Conservation (phyloP, 768 basidiomycete genomes). For the Tricholomella constricta region DNA sequence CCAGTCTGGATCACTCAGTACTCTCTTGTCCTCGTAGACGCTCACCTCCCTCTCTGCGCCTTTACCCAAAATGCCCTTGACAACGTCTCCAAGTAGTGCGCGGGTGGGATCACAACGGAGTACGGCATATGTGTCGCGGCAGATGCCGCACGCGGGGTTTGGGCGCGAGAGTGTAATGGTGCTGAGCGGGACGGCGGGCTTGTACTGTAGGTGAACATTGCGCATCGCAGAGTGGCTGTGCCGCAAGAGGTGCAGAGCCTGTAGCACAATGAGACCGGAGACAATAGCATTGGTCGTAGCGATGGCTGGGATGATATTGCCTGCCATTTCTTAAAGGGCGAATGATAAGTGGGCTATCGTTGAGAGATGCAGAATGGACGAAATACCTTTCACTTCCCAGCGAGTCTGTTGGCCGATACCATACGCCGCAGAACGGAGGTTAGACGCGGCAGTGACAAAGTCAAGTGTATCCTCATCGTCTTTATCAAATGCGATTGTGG, state of each 20-base stretch:
- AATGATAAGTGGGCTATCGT: not conserved
- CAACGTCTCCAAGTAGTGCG: conserved; percentile 70
- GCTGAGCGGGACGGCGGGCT: conserved; percentile 76
- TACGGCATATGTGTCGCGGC: conserved; percentile 79
- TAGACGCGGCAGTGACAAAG: conserved; percentile 94
- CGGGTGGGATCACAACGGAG: conserved; percentile 73
- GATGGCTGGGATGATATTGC: conserved; percentile 99
- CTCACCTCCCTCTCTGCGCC: conserved; percentile 61
- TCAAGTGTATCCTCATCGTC: conserved; percentile 97
- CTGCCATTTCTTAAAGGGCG: conserved; percentile 85
- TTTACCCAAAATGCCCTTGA: conserved; percentile 65
- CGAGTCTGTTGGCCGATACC: conserved; percentile 86
- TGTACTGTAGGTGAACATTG: conserved; percentile 79
- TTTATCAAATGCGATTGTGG: conserved; percentile 89
- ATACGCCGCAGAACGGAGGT: conserved; percentile 89
- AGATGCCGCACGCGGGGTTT: conserved; percentile 80
- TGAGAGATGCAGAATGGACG: not conserved
- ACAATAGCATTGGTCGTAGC: conserved; percentile 99
- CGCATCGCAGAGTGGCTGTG: conserved; percentile 61
- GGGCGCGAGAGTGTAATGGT: conserved; percentile 67
- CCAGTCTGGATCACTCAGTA: conserved; percentile 93
- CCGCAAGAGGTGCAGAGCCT: conserved; percentile 83
- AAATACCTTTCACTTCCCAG: conserved; percentile 93
- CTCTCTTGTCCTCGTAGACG: conserved; percentile 83
- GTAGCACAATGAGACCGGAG: conserved; percentile 91